Base-by-base conservation (phyloP, 805 yeast genomes). In the Debaryomyces hansenii region DNA sequence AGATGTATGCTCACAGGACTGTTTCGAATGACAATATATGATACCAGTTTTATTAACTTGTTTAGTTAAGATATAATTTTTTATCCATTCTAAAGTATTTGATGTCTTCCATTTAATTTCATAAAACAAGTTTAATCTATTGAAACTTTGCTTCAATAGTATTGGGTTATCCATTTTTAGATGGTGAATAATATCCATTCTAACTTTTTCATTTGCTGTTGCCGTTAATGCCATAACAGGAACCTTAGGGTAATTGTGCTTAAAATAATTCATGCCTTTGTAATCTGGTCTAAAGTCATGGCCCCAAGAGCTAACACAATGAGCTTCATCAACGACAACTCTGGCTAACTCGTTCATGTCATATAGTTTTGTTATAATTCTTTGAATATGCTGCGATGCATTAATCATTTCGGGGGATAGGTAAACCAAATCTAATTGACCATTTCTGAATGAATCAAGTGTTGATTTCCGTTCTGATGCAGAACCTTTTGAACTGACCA, bases 281-380 rank as follows among this genome's bases (percentile, higher is more conserved):
- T 94, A 94, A 64, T 94, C 98, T 0, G 98, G 97, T 43, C 99
- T 76, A 64, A 94, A 94, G 66, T 94, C 99, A 66, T 94, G 99
- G 16, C 99, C 99, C 99, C 99, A 94, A 9, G 95, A 86, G 43
- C 96, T 89, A 38, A 94, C 96, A 76, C 99, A 94, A 68, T 94
- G 99, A 0, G 99, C 99, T 62, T 90, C 99, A 68, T 94, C 99
- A 38, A 94, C 90, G 9, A 94, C 96, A 33, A 94, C 77, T 44
- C 98, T 74, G 0, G 97, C 96, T 32, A 94, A 69, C 55, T 72
- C 69, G 11, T 77, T 70, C 24, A 74, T 75, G 14, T 73, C 69
- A 61, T 86, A 74, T 6, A 94, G 69, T 41, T 66, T 72, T 9
- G 74, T 65, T 44, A 94, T 82, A 0, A 85, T 84, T 44, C 71